Evolutionary conservation across 2,329 filamentous ascomycete species (phyloP).

Genomic region (Orbilia blumenaviensis): DNA sequence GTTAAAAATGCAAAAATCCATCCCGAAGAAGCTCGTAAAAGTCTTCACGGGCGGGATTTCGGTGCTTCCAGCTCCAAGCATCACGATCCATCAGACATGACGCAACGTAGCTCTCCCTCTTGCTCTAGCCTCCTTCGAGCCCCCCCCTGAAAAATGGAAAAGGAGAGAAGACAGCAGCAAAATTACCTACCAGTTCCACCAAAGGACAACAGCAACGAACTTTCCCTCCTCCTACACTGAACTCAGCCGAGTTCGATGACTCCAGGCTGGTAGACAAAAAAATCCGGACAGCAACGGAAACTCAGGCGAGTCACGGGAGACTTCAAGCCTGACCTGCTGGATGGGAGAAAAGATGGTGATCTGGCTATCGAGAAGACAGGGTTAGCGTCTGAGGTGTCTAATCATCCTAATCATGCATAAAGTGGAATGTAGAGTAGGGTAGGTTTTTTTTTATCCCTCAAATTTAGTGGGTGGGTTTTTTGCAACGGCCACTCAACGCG

Average conservation of each 20-base stretch:
- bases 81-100: slow-evolving; percentile 17
- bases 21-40: slow-evolving; percentile 24
- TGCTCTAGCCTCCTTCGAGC: slow-evolving; percentile 2
- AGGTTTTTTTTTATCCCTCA: slow-evolving; percentile 54
- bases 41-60: slow-evolving; percentile 43
- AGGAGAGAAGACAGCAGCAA: neutral
- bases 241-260: slow-evolving; percentile 50
- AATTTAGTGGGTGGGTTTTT: slow-evolving; percentile 33
- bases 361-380: slow-evolving; percentile 43
- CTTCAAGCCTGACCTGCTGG: slow-evolving; percentile 23
- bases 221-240: slow-evolving; percentile 1
- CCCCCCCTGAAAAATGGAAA: slow-evolving; percentile 10
- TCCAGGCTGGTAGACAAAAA: slow-evolving; percentile 34
- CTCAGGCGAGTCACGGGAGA: slow-evolving; percentile 44
- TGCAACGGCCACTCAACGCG: slow-evolving; percentile 47
- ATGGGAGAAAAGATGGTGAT: slow-evolving; percentile 28
- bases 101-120: slow-evolving; percentile 17
- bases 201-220: slow-evolving; percentile 10
- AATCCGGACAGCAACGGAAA: slow-evolving; percentile 45
- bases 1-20: slow-evolving; percentile 30
- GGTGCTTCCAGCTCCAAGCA: slow-evolving; percentile 18
- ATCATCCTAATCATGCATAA: slow-evolving; percentile 50
- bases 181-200: slow-evolving; percentile 47
- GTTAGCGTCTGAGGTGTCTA: slow-evolving; percentile 53
- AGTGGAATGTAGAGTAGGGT: slow-evolving; percentile 51